A percentile compares a stretch with the other conserved stretches of the same genome.
These are phyloP conservation scores for Echria macrotheca DNA, from an alignment of 495 filamentous ascomycete genomes.

Conservation along the genomic window DNA sequence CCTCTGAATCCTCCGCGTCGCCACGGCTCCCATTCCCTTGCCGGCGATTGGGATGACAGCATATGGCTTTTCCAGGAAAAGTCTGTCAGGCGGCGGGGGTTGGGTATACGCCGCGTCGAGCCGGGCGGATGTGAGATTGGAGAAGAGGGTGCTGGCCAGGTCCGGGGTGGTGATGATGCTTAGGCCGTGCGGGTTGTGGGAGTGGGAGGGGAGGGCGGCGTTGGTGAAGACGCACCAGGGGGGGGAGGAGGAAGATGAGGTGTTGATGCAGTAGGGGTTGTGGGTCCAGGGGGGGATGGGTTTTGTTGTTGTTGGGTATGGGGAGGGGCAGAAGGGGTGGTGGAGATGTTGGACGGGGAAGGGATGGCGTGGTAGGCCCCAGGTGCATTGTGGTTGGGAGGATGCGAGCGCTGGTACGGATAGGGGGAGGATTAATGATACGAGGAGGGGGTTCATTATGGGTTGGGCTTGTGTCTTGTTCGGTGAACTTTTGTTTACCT, in stretches of 20 bases:
- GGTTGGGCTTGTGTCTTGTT: background rate
- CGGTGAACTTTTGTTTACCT: background rate
- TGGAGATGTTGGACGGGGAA: too few relatives aligned
- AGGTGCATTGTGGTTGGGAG: constrained; percentile 1
- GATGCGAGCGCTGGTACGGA: background rate
- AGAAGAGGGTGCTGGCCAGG: constrained; percentile 18
- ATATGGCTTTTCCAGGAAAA: too few relatives aligned
- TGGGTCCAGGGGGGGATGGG: constrained; percentile 30
- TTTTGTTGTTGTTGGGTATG: background rate
- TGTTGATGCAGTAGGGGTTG: constrained; percentile 22
- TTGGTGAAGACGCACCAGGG: constrained; percentile 34
- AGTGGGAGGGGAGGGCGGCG: constrained; percentile 15
- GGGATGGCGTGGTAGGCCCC: constrained; percentile 1
- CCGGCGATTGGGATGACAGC: constrained; percentile 22
- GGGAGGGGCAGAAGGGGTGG: background rate
- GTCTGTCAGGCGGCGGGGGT: background rate
- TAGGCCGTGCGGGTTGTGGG: constrained; percentile 14
- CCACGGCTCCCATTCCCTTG: constrained; percentile 29
- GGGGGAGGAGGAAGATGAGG: constrained; percentile 1
- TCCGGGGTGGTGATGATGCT: constrained; percentile 33
- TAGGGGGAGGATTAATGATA: background rate
- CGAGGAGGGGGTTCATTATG: background rate
- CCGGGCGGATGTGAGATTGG: constrained; percentile 14
- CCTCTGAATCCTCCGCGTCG: constrained; percentile 23
- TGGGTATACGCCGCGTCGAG: constrained; percentile 16